Base-by-base conservation (phyloP, 169 alveolate genomes). In the Plasmodium coatneyi region DNA sequence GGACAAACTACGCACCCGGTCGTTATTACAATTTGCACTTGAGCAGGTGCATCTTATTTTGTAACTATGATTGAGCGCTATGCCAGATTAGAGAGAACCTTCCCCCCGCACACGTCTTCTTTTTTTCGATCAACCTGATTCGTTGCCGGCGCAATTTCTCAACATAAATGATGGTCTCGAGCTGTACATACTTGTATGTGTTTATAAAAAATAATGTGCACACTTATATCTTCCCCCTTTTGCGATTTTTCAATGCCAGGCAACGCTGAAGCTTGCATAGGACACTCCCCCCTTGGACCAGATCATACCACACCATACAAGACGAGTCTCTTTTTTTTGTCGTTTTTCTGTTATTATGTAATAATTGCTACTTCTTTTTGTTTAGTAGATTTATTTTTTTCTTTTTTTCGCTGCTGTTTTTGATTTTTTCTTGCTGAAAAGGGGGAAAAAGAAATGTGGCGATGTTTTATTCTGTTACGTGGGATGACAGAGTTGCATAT, bases 211-310 rank as follows among this genome's bases (percentile, higher is more conserved):
- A 46, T 46, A 12, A 74, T 74, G 25, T 74, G 30, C 43, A 22
- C 32, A 22, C 87, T 1, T 49, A 10, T 80, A 9, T 43, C 32
- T 41, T 41, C 34, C 60, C 41, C 30, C 79, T 54, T 70, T 28
- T 1, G 5, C 34, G 60, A 12, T 72, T 84, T 72, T 84, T 46
- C 76, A n/a, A 41, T 54, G 70, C 66, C 81, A 87, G 93, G 93
- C 93, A 87, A 19, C 93, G n/a, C 87, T 87, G 41, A 87, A 87
- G 54, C 93, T 78, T 34, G 56, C 89, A 1, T 87, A 87, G 74
- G 74, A 25, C 28, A 79, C 30, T 12, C 25, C 19, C 7, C 36
- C 56, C 56, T 46, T 5, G 10, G n/a, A 46, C n/a, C 56, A 46
- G 0, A 12, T n/a, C 56, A 46, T 0, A 46, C 56, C 56, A 46